Evolutionary conservation across 2,329 filamentous ascomycete species (phyloP), one percentile per base, ranked within the genome.

Genomic region (Sporothrix brunneoviolacea): DNA sequence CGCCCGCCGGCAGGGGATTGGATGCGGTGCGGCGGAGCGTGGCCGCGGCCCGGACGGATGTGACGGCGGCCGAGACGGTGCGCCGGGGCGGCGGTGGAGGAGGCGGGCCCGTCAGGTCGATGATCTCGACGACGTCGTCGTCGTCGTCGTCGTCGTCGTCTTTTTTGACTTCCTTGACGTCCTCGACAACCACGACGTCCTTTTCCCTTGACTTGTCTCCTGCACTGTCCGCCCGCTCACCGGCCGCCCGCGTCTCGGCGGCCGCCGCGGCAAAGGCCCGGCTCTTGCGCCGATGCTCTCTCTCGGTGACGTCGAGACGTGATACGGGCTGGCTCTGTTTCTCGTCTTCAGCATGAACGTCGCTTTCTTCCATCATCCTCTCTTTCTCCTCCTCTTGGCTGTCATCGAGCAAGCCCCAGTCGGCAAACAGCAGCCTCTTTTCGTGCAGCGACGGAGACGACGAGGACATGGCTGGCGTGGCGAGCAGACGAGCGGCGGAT

Each of bases 221-320:
- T n/a, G 18, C 4, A 33, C 21, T 13, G 15, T 22, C 24, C n/a
- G 38, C 4, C 8, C 15, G 12, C 16, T 9, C 24, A 9, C 19
- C 36, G 19, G 33, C 24, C 4, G 27, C 37, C 41, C 22, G 40
- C 18, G 12, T 43, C 18, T 40, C 22, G 19, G 38, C 36, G 8
- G 50, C 45, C 4, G 55, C 51, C 2, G 21, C 41, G 22, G 63
- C 61, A 56, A 61, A 61, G n/a, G 58, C 55, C 22, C 55, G 54
- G 51, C 52, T 62, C 24, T 59, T 58, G 48, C 62, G 61, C 16
- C 73, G 64, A 36, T 65, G 61, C 8, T 63, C 54, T 0, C 67
- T 59, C 33, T 73, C 66, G 21, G n/a, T 16, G 12, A 22, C 30
- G 37, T 35, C 21, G 6, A 30, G 12, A n/a, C 45, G 24, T 12